phyloP scores from a whole-genome alignment of 78 protist species.

The Thecamonas trahens region DNA sequence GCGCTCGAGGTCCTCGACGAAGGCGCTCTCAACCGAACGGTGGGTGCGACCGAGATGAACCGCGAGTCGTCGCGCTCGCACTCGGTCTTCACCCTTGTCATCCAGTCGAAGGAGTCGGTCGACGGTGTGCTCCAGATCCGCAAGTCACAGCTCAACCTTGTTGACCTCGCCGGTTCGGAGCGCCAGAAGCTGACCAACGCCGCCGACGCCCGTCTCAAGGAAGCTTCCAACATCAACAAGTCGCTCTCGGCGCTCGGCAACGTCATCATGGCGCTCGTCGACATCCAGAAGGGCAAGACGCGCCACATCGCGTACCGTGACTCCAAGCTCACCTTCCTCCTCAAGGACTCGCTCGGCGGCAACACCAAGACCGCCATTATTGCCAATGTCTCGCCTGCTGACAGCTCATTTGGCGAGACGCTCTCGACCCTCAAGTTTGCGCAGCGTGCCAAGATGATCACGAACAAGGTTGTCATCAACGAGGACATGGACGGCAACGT shows the following conservation, averaged over 20 bases:
- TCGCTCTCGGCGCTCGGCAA: slow-evolving; percentile 3
- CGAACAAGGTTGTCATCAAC: slow-evolving; percentile 13
- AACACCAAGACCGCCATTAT: not conserved
- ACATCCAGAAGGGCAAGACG: not conserved
- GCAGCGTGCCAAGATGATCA: slow-evolving; percentile 54
- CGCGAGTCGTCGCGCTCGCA: slow-evolving; percentile 28
- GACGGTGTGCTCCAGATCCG: not conserved
- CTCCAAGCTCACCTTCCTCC: slow-evolving; percentile 15
- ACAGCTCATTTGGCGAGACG: slow-evolving; percentile 39
- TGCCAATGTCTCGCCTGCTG: not conserved
- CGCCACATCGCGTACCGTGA: slow-evolving; percentile 29
- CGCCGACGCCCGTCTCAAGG: slow-evolving; percentile 21
- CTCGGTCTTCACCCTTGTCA: slow-evolving; percentile 23
- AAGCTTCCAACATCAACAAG: slow-evolving; percentile 33
- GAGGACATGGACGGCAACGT: not conserved
- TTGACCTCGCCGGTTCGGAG: slow-evolving; percentile 34
- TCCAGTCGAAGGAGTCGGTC: not conserved
- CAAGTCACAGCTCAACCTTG: not conserved
- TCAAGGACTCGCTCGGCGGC: slow-evolving; percentile 10
- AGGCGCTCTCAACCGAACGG: slow-evolving; percentile 17
- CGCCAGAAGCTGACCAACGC: slow-evolving; percentile 17
- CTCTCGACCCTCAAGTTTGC: slow-evolving; percentile 73
- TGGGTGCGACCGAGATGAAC: slow-evolving; percentile 25
- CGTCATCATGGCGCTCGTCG: slow-evolving; percentile 5
- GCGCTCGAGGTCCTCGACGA: slow-evolving; percentile 4